Base-by-base conservation (phyloP, 805 yeast genomes). In the Deakozyma indianensis region DNA sequence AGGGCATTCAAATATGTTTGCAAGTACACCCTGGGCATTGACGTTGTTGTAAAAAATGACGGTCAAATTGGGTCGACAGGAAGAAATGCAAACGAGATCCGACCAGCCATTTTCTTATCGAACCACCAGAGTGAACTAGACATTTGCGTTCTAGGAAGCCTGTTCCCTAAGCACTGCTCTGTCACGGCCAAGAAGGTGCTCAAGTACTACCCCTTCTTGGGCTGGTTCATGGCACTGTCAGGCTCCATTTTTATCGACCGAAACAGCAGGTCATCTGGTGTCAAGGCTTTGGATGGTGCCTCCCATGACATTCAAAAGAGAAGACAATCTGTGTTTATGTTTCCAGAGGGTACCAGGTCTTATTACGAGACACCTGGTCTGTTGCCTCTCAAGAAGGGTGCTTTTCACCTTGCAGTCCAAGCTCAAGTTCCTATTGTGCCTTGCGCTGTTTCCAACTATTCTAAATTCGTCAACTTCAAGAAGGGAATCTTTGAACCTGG, bases 301-400 rank as follows among this genome's bases (percentile, higher is more conserved):
- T 71, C 85, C 45, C 61, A 64, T 9, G 68, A 69, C 22, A 69
- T 92, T 61, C 79, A 78, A 58, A 57, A 61, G 3, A 69, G 78
- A 43, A 76, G 78, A 57, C 79, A 88, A 54, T 84, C 82, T 15
- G 71, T 92, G 22, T 92, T 80, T 73, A 77, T 92, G 66, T 92
- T 88, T 70, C 96, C 97, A 22, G 99, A 92, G 64, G 99, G 99
- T 23, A 92, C 98, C 1, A 76, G 99, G 63, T 86, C 96, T 0
- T 83, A 80, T 51, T 65, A 82, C 9, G 64, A 74, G 22, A 71
- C 70, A 28, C 80, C 94, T 43, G 77, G 71, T 2, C 65, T 92
- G 60, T 70, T 86, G 43, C 94, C 95, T 1, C 86, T 92, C 67
- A 92, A 92, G 64, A 92, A 92, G 61, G 99, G 99, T 46, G 96